Evolutionary conservation across 768 basidiomycete species (phyloP).

Genomic region (Amanita subjunquillea): DNA sequence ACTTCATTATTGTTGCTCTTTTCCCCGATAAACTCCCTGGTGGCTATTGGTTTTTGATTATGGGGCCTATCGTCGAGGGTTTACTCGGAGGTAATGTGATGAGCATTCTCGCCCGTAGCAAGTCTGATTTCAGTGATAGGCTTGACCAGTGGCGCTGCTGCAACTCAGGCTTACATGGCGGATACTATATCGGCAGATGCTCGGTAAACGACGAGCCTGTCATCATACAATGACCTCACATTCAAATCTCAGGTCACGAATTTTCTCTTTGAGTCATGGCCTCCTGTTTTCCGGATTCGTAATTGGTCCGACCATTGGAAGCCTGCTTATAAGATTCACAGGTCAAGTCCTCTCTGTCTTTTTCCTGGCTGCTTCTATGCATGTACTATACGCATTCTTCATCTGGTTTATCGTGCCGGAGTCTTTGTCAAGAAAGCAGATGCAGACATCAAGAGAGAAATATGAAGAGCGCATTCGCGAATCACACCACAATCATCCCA

Average conservation of each 20-base stretch:
- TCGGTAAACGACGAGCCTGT: constrained; percentile 28
- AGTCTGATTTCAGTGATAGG: constrained; percentile 28
- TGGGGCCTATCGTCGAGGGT: constrained; percentile 61
- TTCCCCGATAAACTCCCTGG: constrained; percentile 58
- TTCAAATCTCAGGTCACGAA: constrained; percentile 36
- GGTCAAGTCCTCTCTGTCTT: constrained; percentile 54
- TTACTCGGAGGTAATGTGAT: constrained; percentile 51
- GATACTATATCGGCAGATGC: constrained; percentile 49
- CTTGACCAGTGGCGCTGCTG: constrained; percentile 35
- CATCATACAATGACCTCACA: neutral
- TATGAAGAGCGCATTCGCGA: constrained; percentile 23
- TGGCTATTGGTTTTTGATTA: constrained; percentile 70
- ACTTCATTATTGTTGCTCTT: constrained; percentile 53
- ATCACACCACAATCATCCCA: constrained; percentile 7
- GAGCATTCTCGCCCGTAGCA: neutral
- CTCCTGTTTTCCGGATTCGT: constrained; percentile 67
- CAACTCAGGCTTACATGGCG: constrained; percentile 56
- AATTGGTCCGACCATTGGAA: constrained; percentile 66
- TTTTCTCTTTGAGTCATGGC: constrained; percentile 58
- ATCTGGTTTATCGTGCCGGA: constrained; percentile 66
- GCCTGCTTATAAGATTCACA: constrained; percentile 49
- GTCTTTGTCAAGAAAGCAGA: constrained; percentile 48
- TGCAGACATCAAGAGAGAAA: constrained; percentile 26
- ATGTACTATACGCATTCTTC: constrained; percentile 37
- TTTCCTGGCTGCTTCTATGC: constrained; percentile 47